These are phyloP conservation scores for Claviceps purpurea DNA, from an alignment of 2,329 filamentous ascomycete genomes.

Conservation along the genomic window DNA sequence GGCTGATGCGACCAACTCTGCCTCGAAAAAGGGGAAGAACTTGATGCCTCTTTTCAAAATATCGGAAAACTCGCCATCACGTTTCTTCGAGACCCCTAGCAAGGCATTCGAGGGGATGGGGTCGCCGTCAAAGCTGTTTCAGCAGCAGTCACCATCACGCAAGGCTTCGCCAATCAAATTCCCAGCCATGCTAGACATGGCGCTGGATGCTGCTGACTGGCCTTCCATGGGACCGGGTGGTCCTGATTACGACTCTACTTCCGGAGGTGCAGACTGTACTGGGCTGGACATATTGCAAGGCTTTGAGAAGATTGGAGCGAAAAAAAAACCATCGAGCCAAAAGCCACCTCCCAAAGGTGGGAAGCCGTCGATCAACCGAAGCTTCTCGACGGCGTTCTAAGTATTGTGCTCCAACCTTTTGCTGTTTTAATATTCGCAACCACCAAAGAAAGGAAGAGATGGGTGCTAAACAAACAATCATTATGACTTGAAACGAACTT, in stretches of 20 bases:
- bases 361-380: conserved; percentile 18
- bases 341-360: conserved; percentile 16
- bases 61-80: conserved; percentile 24
- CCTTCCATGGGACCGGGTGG: conserved; percentile 20
- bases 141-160: conserved; percentile 20
- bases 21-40: conserved; percentile 35
- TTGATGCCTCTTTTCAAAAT: conserved; percentile 38
- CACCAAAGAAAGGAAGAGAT: not conserved
- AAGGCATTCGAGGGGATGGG: conserved; percentile 41
- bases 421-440: not conserved
- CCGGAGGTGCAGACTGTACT: conserved; percentile 34
- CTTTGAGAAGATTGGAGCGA: conserved; percentile 59
- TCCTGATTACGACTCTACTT: conserved; percentile 24
- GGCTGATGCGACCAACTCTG: conserved; percentile 43
- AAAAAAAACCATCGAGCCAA: conserved; percentile 17
- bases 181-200: conserved; percentile 18
- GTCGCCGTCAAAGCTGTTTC: conserved; percentile 40
- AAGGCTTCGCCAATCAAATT: conserved; percentile 39
- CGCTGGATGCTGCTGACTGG: conserved; percentile 27
- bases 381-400: conserved; percentile 20
- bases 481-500: conserved; percentile 12
- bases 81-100: conserved; percentile 40
- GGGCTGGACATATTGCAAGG: conserved; percentile 62
- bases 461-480: not conserved
- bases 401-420: not conserved